Evolutionary conservation across 495 filamentous ascomycete genomes (phyloP).

Genomic region (Aspergillus egyptiacus): DNA sequence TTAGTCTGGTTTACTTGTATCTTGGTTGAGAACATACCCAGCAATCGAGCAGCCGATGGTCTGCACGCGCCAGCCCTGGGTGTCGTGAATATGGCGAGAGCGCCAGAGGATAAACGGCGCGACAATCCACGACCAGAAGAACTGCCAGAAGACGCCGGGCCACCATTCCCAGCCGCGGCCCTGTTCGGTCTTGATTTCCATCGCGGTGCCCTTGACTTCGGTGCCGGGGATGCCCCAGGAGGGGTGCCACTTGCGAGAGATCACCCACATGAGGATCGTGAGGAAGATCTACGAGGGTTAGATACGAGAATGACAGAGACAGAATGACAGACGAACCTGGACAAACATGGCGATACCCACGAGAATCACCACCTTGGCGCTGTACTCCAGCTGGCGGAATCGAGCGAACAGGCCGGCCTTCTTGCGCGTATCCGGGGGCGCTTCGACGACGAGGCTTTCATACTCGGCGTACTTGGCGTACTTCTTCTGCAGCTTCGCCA

Average conservation of each 20-base stretch:
- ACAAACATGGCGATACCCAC: constrained; percentile 26
- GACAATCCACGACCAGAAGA: constrained; percentile 12
- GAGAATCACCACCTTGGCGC: constrained; percentile 20
- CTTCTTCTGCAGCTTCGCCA: constrained; percentile 44
- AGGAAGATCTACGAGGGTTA: constrained; percentile 54
- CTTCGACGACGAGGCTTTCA: constrained; percentile 7
- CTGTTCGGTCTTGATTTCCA: constrained; percentile 33
- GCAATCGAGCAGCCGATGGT: constrained; percentile 56
- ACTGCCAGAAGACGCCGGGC: constrained; percentile 52
- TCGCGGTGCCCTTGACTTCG: constrained; percentile 29
- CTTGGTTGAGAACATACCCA: constrained; percentile 17
- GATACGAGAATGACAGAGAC: too few species aligned
- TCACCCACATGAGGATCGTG: constrained; percentile 55
- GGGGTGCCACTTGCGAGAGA: constrained; percentile 61
- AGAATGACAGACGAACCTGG: constrained; percentile 28
- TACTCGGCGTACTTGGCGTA: constrained; percentile 17
- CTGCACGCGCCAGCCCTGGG: constrained; percentile 62
- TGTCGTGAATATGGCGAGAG: constrained; percentile 51
- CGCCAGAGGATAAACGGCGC: constrained; percentile 43
- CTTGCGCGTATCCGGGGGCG: constrained; percentile 1
- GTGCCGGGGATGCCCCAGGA: constrained; percentile 50
- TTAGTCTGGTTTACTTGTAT: constrained; percentile 3
- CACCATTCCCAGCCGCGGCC: constrained; percentile 62
- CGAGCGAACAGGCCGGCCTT: constrained; percentile 18
- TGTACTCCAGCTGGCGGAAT: constrained; percentile 29